Evolutionary conservation across 2,329 filamentous ascomycete species (phyloP).

Genomic region (Sporothrix brunneoviolacea): DNA sequence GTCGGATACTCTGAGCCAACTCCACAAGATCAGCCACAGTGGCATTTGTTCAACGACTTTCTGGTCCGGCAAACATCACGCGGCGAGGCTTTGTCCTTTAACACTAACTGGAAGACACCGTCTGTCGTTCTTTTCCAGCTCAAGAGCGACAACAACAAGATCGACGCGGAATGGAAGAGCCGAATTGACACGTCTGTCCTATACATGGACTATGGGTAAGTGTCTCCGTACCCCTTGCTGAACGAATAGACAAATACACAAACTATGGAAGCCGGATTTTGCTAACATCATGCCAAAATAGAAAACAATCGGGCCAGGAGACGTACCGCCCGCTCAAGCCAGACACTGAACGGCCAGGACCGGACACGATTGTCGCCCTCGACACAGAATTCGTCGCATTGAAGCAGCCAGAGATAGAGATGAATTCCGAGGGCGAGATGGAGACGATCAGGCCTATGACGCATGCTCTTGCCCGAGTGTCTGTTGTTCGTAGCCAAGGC

Average conservation of each 20-base stretch:
- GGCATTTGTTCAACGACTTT: conserved; percentile 98
- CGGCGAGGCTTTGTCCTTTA: conserved; percentile 77
- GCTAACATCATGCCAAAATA: too few relatives aligned
- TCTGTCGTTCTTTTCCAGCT: conserved; percentile 82
- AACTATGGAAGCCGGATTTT: too few relatives aligned
- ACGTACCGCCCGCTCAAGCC: conserved; percentile 55
- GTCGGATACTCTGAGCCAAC: background rate
- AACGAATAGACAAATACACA: too few relatives aligned
- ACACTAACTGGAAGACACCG: conserved; percentile 85
- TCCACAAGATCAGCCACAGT: conserved; percentile 58
- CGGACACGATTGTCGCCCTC: conserved; percentile 73
- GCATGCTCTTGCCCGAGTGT: conserved; percentile 86
- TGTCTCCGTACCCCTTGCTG: too few relatives aligned
- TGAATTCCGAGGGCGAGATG: conserved; percentile 87
- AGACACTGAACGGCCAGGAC: conserved; percentile 57
- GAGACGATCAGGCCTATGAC: conserved; percentile 89
- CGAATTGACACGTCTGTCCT: conserved; percentile 77
- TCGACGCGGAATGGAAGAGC: conserved; percentile 82
- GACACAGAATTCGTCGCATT: conserved; percentile 96
- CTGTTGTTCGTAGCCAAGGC: conserved; percentile 75
- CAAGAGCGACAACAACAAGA: conserved; percentile 70
- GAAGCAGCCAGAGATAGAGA: conserved; percentile 88
- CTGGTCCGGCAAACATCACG: conserved; percentile 73
- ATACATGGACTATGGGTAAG: conserved; percentile 61
- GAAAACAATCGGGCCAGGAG: conserved; percentile 35